Base-by-base conservation (phyloP, 1,284 basidiomycete genomes). In the Puccinia hordei region DNA sequence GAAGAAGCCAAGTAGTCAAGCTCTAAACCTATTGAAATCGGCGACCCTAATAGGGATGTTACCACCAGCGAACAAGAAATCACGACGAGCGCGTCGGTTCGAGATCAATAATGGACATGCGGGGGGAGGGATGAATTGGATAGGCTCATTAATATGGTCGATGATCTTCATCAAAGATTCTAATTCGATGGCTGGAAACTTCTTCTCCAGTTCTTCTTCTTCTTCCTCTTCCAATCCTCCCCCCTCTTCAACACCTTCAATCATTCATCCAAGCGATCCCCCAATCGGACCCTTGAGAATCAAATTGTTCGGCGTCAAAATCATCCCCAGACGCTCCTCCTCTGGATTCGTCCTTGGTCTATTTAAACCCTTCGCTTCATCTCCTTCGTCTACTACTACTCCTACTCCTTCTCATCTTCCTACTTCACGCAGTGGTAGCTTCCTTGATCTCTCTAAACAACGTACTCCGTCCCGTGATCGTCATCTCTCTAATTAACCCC, bases 91-190 rank as follows among this genome's bases (percentile, higher is more conserved):
- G 17, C 17, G 69, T 12, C 33, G 30, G 13, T 80, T 80, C 27
- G 57, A 72, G 38, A 24, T 80, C 12, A 24, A 17, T 17, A 73
- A 38, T 65, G 15, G 41, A 9, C 1, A 65, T 17, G 17, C 1
- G 71, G 30, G 53, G 12, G 35, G 49, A 12, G 65, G 65, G 12
- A 53, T 80, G 57, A 65, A 66, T 19, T 80, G 77, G 77, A 49
- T 80, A 10, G 59, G 55, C 38, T 72, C 68, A 17, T 65, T 72
- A 12, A 27, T 80, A 1, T 80, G 77, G 77, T 80, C 77, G n/a
- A n/a, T 63, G 13, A 66, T 80, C 15, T 80, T 72, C 49, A 63
- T 80, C 35, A 80, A 80, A 73, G 77, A 80, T 44, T 72, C 69
- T 4, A 80, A 80, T 41, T 61, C 68, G n/a, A 51, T 61, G 15